Evolutionary conservation across 2,329 filamentous ascomycete genomes (phyloP), one percentile per base, ranked within the genome.

Genomic region (Sporothrix pallida): DNA sequence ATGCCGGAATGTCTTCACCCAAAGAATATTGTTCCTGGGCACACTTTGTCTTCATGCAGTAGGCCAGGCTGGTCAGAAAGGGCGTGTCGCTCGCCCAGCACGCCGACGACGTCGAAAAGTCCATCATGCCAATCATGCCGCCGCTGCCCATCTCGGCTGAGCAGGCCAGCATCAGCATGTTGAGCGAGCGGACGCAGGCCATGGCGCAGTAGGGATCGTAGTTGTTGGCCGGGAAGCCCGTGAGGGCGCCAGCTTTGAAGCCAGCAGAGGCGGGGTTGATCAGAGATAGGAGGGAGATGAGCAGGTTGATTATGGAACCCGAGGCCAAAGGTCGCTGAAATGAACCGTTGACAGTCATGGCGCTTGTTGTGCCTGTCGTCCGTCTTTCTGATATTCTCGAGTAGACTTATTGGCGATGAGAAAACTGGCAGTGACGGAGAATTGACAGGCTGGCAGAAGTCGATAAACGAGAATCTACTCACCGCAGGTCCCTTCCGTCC

Each of bases 71-170:
- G 4, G 60, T 65, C 3, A 65, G 10, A 15, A 46, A 65, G 3
- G 60, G 60, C 10, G 60, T 65, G 60, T 46, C 17, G 37, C 60
- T 65, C 8, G 60, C 37, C 60, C 60, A 63, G 31, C 60, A 63
- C 5, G 60, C 60, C 5, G 60, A 63, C 17, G 60, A 63, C 1
- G 60, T 63, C 31, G 60, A n/a, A 44, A 63, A 63, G 5, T 20
- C 60, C 60, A 63, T 20, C 31, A 63, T 63, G 15, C 58, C 60
- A 8, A 63, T 3, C 60, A 63, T 63, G 60, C 60, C 60, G 60
- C 60, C 60, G 17, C 60, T 63, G 31, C 60, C 60, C 31, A 44
- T 44, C 6, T 31, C 42, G 58, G 31, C 20, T 6, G 58, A 63
- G 31, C 58, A 63, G 31, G 31, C 20, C 2, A 63, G 58, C 31